These are phyloP conservation scores for Phalaenopsis hybrid DNA, from an alignment of 116 monocot genomes.

Conservation along the genomic window DNA sequence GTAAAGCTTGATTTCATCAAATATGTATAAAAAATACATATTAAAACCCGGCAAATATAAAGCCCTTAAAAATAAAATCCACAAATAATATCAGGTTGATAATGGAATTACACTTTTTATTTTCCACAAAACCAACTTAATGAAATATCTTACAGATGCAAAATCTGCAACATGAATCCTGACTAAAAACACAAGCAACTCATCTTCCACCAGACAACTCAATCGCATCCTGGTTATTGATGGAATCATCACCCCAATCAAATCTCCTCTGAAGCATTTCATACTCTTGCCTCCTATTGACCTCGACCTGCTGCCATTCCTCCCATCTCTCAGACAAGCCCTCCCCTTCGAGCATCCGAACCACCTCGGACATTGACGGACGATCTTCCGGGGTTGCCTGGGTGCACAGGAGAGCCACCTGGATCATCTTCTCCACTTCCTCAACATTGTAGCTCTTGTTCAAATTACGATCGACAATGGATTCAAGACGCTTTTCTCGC, in stretches of 20 bases:
- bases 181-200: not conserved
- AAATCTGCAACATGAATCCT: not conserved
- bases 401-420: slow-evolving; percentile 79
- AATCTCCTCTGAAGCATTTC: slow-evolving; percentile 60
- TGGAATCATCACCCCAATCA: slow-evolving; percentile 64
- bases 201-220: slow-evolving; percentile 70
- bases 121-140: not conserved
- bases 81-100: too few relatives aligned
- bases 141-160: not conserved
- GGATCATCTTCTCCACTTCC: slow-evolving; percentile 77
- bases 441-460: slow-evolving; percentile 33
- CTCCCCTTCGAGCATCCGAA: slow-evolving; percentile 85
- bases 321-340: slow-evolving; percentile 76
- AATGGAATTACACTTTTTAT: not conserved
- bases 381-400: slow-evolving; percentile 75
- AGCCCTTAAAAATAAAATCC: too few relatives aligned
- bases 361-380: slow-evolving; percentile 75
- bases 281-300: slow-evolving; percentile 50
- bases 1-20: too few relatives aligned
- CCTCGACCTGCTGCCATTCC: slow-evolving; percentile 87
- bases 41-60: too few relatives aligned
- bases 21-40: too few relatives aligned
- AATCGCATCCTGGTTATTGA: slow-evolving; percentile 54
- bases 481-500: slow-evolving; percentile 58
- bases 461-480: slow-evolving; percentile 62